Evolutionary conservation across 345 rosid species (phyloP), one percentile per base, ranked within the genome.

Genomic region (Gossypium arboreum): DNA sequence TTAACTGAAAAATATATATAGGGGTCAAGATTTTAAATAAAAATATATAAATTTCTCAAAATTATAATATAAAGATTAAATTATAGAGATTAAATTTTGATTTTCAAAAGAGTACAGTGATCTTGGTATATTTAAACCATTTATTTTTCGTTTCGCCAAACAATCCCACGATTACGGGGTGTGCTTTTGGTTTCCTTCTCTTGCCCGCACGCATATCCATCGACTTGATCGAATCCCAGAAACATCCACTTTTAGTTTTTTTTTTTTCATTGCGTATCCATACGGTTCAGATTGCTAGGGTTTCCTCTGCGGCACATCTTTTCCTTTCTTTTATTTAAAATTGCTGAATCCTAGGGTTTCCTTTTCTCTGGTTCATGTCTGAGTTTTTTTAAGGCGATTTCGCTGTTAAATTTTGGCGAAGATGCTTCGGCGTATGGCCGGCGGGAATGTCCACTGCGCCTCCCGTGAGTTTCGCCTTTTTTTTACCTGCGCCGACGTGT

Each of bases 361-460:
- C 7, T 60, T 80, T 83, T 61, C 29, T 47, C 68, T 27, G 57
- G 7, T 65, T 76, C 76, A 84, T 89, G 85, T 81, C 89, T 84
- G 85, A 81, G 71, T 85, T 77, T 78, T 61, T 54, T 7, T 60
- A 72, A 45, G 66, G 75, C 73, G 79, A 54, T 75, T 83, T 74
- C 74, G 68, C 67, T 58, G 55, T 57, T 65, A 39, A 55, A 47
- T 75, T 76, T 18, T 54, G 58, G 78, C 34, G 70, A 87, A 84
- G 79, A 93, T 93, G 98, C 91, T 91, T 80, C 91, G 98, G 98
- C 97, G 95, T 55, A 93, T 93, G 95, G 85, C 97, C 7, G 95
- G 86, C 97, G 7, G 97, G 97, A 59, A 85, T 93, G 83, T 90
- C 97, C 76, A 86, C 97, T 64, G 91, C 97, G 17, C 91, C 98